phyloP scores from a whole-genome alignment of 169 alveolate genomes.

The Cardiosporidium cionae region DNA sequence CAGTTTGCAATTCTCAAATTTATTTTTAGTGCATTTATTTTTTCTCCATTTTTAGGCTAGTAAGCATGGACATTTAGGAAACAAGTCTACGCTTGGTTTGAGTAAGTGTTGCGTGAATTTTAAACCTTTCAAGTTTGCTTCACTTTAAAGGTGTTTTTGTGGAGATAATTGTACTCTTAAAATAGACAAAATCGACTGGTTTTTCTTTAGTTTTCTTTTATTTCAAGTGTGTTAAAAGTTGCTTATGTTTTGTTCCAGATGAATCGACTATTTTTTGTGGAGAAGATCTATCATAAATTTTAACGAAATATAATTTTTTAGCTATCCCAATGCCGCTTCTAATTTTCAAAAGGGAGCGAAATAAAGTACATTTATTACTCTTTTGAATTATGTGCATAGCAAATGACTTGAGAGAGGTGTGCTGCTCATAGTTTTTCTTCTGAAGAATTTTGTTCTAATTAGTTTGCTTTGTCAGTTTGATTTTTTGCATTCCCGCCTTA shows the following conservation, averaged over 20 bases:
- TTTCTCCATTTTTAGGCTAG: background rate
- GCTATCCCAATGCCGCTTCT: no score
- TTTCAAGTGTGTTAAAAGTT: background rate
- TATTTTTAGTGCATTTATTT: background rate
- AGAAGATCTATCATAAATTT: background rate
- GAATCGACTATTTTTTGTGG: background rate
- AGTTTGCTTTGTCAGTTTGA: background rate
- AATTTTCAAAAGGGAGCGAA: no score
- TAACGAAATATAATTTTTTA: no score
- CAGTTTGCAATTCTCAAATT: no score
- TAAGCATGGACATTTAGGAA: background rate
- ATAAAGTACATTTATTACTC: no score
- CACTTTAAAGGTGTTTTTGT: background rate
- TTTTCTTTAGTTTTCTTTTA: background rate
- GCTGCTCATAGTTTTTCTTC: background rate
- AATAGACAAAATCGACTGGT: background rate
- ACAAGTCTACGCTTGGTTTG: background rate
- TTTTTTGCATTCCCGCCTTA: background rate
- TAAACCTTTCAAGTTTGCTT: background rate
- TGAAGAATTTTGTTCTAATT: background rate
- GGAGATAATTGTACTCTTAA: background rate
- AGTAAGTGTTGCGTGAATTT: background rate
- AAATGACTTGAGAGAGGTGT: no score
- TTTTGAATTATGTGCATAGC: no score
- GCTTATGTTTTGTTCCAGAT: background rate